Conservation (phyloP, 2,329 filamentous ascomycete genomes). For the Cordyceps fumosorosea region DNA sequence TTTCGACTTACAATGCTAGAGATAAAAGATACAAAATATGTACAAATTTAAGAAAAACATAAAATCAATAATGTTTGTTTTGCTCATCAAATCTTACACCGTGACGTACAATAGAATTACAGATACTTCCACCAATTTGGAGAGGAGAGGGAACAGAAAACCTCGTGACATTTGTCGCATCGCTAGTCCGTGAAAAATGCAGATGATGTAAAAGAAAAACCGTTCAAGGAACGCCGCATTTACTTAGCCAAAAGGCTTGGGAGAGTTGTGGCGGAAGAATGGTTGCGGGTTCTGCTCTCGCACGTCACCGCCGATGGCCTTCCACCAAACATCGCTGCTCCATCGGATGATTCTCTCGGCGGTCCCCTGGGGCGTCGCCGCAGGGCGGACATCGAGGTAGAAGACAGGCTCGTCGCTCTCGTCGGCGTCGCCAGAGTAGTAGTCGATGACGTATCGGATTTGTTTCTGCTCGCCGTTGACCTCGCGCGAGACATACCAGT, state of each 20-base stretch:
- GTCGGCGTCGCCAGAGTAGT: slow-evolving; percentile 77
- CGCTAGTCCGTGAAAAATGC: slow-evolving; percentile 10
- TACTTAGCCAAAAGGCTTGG: slow-evolving; percentile 14
- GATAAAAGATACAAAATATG: no score
- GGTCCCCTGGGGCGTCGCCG: slow-evolving; percentile 71
- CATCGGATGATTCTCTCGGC: slow-evolving; percentile 80
- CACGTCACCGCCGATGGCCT: slow-evolving; percentile 66
- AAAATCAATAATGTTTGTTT: no score
- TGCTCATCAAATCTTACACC: background rate
- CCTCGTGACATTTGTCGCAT: slow-evolving; percentile 10
- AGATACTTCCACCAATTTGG: slow-evolving; percentile 8
- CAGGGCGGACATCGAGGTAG: slow-evolving; percentile 88
- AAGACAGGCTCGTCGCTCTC: slow-evolving; percentile 91
- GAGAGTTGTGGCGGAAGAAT: slow-evolving; percentile 23
- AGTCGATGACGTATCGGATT: slow-evolving; percentile 93
- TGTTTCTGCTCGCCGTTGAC: slow-evolving; percentile 63
- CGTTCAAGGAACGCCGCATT: background rate
- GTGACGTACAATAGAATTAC: slow-evolving; percentile 11
- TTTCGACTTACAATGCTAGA: no score
- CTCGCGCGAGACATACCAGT: slow-evolving; percentile 85
- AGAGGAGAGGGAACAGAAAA: slow-evolving; percentile 8
- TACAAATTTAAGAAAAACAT: no score
- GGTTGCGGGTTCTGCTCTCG: slow-evolving; percentile 38
- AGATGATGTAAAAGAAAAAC: background rate
- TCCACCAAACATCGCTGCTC: slow-evolving; percentile 93